These are phyloP conservation scores for Backusella morwellensis DNA, from an alignment of 192 early-diverging fungal genomes.

Conservation along the genomic window DNA sequence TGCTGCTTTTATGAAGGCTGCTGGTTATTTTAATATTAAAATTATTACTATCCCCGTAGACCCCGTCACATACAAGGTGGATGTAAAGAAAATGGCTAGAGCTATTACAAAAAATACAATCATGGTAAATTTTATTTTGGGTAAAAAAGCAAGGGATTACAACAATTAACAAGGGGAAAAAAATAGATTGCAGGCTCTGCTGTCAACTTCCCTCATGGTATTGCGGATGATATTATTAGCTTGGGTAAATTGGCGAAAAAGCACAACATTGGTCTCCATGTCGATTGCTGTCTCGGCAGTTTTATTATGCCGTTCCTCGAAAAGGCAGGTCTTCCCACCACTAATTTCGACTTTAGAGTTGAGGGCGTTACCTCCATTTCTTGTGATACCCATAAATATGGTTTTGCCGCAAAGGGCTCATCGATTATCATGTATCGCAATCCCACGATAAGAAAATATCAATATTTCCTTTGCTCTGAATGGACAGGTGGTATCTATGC, in stretches of 20 bases:
- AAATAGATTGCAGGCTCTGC: slow-evolving; percentile 81
- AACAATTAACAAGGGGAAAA: neutral
- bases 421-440: slow-evolving; percentile 90
- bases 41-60: slow-evolving; percentile 84
- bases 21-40: slow-evolving; percentile 88
- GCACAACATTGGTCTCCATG: slow-evolving; percentile 84
- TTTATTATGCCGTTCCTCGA: slow-evolving; percentile 94
- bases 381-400: slow-evolving; percentile 98
- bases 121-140: slow-evolving; percentile 45
- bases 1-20: slow-evolving; percentile 95
- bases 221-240: slow-evolving; percentile 84
- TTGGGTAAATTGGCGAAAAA: slow-evolving; percentile 77
- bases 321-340: slow-evolving; percentile 86
- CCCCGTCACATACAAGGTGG: slow-evolving; percentile 69
- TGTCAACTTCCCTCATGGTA: slow-evolving; percentile 92
- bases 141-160: neutral
- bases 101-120: slow-evolving; percentile 92
- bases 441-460: slow-evolving; percentile 80
- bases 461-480: slow-evolving; percentile 88
- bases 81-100: slow-evolving; percentile 69
- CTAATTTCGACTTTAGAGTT: slow-evolving; percentile 84
- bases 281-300: slow-evolving; percentile 95
- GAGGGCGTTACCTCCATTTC: slow-evolving; percentile 94
- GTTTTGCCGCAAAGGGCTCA: slow-evolving; percentile 98
- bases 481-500: slow-evolving; percentile 98